Evolutionary conservation across 2,329 filamentous ascomycete species (phyloP).

Genomic region (Aureobasidium vineae): DNA sequence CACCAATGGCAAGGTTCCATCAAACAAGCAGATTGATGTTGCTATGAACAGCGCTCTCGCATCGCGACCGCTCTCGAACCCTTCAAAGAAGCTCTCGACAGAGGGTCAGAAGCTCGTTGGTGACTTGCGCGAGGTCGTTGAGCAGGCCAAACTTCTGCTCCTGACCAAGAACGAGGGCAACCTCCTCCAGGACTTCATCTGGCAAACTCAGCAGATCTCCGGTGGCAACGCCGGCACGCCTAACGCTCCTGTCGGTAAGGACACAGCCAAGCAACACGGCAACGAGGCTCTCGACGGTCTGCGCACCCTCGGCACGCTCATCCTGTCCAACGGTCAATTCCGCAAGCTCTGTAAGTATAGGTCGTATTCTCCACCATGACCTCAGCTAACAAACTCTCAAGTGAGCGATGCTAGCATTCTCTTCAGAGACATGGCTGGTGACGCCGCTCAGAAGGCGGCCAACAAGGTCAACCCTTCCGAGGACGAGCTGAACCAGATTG

Average conservation of each 20-base stretch:
- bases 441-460: slow-evolving; percentile 79
- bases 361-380: neutral
- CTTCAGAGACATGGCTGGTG: slow-evolving; percentile 85
- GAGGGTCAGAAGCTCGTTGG: slow-evolving; percentile 78
- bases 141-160: slow-evolving; percentile 78
- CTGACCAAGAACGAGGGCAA: slow-evolving; percentile 95
- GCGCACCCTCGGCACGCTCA: slow-evolving; percentile 79
- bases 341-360: slow-evolving; percentile 73
- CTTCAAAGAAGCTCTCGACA: slow-evolving; percentile 72
- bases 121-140: slow-evolving; percentile 76
- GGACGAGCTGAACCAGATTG: slow-evolving; percentile 73
- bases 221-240: slow-evolving; percentile 61
- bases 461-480: slow-evolving; percentile 72
- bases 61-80: slow-evolving; percentile 66
- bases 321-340: slow-evolving; percentile 96
- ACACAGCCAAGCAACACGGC: slow-evolving; percentile 75
- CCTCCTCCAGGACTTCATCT: slow-evolving; percentile 93
- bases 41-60: slow-evolving; percentile 84
- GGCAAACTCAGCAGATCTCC: slow-evolving; percentile 78
- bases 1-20: slow-evolving; percentile 83
- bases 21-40: slow-evolving; percentile 94
- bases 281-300: slow-evolving; percentile 81
- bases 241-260: slow-evolving; percentile 68
- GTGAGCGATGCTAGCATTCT: slow-evolving; percentile 78
- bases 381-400: slow-evolving; percentile 35